A percentile compares a stretch with the other conserved stretches of the same genome.
phyloP scores from a whole-genome alignment of 129 eudicot species.

The Gnaphalium uliginosum region DNA sequence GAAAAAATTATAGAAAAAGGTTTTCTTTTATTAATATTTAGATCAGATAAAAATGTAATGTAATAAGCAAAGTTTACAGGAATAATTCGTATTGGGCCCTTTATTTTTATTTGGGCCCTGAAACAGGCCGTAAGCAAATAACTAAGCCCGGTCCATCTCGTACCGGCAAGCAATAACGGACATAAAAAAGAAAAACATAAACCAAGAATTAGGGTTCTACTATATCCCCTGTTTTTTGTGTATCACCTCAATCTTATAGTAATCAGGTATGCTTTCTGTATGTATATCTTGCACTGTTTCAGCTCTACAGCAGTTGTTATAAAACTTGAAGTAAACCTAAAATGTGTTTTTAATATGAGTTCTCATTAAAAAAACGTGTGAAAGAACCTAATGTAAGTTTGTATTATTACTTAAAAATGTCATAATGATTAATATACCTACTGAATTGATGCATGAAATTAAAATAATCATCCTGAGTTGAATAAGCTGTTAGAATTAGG shows the following conservation, averaged over 20 bases:
- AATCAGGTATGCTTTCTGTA: neutral
- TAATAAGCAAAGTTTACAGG: too few species aligned
- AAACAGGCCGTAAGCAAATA: neutral
- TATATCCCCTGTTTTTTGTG: neutral
- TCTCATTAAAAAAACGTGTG: too few species aligned
- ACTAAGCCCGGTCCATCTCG: neutral
- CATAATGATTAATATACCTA: neutral
- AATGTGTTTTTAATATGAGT: neutral
- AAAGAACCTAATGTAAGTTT: neutral
- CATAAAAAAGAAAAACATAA: neutral
- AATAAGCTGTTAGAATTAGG: neutral
- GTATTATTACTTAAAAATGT: neutral
- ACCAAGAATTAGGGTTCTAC: conserved; percentile 5
- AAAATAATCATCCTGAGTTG: neutral
- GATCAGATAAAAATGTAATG: too few species aligned
- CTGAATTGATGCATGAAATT: neutral
- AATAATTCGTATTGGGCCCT: neutral
- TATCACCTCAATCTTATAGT: neutral
- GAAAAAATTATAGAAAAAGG: too few species aligned
- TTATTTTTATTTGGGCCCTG: neutral
- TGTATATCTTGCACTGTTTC: neutral
- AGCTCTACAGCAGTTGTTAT: neutral
- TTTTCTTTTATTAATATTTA: too few species aligned
- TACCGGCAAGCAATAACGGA: neutral
- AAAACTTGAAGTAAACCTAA: neutral